phyloP scores from a whole-genome alignment of 2,329 filamentous ascomycete genomes.

The Ceratocystiopsis brevicomis region DNA sequence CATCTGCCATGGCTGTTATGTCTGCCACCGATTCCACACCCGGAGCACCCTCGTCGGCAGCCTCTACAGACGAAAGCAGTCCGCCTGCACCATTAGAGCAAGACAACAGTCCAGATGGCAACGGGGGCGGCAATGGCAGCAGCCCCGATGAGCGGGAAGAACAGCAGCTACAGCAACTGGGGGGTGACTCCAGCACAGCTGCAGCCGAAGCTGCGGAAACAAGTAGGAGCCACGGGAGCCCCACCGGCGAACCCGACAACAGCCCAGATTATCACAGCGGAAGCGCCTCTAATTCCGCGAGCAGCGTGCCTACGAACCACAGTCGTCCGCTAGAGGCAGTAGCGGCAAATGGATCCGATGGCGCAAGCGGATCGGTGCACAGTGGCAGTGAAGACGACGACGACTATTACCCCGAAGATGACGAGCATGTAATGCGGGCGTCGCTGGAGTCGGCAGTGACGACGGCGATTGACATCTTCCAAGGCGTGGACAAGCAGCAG shows the following conservation, averaged over 20 bases:
- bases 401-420: slow-evolving; percentile 62
- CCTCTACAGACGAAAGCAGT: too few relatives aligned
- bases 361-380: not conserved
- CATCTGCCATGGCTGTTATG: too few relatives aligned
- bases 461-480: slow-evolving; percentile 85
- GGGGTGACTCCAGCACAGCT: too few relatives aligned
- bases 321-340: too few relatives aligned
- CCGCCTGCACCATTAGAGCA: not conserved
- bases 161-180: too few relatives aligned
- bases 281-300: too few relatives aligned
- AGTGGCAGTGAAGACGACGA: slow-evolving; percentile 1
- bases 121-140: not conserved
- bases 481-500: slow-evolving; percentile 88
- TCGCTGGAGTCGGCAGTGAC: slow-evolving; percentile 85
- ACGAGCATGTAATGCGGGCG: slow-evolving; percentile 76
- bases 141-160: too few relatives aligned
- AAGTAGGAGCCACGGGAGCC: not conserved
- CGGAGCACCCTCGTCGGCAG: too few relatives aligned
- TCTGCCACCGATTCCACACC: too few relatives aligned
- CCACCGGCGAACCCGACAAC: not conserved
- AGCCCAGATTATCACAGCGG: not conserved
- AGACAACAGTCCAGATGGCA: not conserved
- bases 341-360: too few relatives aligned
- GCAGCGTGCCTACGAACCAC: too few relatives aligned
- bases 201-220: too few relatives aligned